Evolutionary conservation across 108 stramenopile genomes (phyloP), one percentile per base, ranked within the genome.

Genomic region (Mayamaea pseudoterrestris): DNA sequence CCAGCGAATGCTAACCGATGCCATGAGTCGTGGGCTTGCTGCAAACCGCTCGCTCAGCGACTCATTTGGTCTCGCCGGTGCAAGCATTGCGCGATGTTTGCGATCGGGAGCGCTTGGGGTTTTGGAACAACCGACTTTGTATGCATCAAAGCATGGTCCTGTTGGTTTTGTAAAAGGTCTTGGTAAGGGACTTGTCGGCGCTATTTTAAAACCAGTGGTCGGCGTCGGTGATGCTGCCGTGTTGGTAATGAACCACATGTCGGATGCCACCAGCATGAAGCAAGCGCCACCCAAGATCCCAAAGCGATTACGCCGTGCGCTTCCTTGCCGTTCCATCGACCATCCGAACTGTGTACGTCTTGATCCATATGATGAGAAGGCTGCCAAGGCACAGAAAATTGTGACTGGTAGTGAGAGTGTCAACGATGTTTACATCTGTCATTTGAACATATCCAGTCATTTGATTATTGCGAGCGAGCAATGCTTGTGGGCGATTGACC

Each of bases 171-270:
- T 78, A 28, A 82, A 77, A 50, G 85, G 84, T 25, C 53, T 82
- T 27, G 80, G 79, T 4, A 79, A 78, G 40, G 85, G 78, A 0
- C 6, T 82, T 13, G 67, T 87, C 34, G 80, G 78, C 34, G 80
- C 76, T 1, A 30, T 87, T 31, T 66, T 87, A 8, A 87, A 87
- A 31, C 85, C 85, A 14, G 68, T 87, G 24, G 76, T 87, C 26
- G 85, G 85, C 27, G 49, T 87, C 14, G 85, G 80, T 3, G 85
- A 87, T 65, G 85, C 75, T 25, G 80, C 80, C 24, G 74, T 73
- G 26, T 53, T 87, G 14, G 54, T 87, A 28, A 80, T 87, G 85
- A 81, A 80, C 50, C 85, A 87, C 39, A 75, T 82, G n/a, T 76
- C 78, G 7, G 83, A 85, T 53, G 69, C 72, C 17, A 78, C 83